A percentile compares a stretch with the other conserved stretches of the same genome.
These are phyloP conservation scores for Alternaria triticimaculans DNA, from an alignment of 2,329 filamentous ascomycete genomes.

Conservation along the genomic window DNA sequence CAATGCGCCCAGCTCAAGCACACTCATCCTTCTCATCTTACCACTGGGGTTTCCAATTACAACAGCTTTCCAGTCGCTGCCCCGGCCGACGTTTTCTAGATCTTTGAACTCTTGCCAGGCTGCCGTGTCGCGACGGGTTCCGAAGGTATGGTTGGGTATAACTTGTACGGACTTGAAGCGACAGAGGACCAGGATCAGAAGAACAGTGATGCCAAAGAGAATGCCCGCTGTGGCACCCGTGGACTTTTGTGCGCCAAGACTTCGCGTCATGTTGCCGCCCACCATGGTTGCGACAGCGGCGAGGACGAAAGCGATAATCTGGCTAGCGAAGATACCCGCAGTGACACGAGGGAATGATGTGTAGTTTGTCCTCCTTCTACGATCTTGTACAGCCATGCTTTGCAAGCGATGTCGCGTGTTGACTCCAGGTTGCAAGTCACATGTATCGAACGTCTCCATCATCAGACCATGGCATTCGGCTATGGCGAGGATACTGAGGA, in stretches of 20 bases:
- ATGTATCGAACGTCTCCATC: conserved; percentile 85
- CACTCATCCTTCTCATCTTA: conserved; percentile 71
- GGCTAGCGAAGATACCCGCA: conserved; percentile 74
- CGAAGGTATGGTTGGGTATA: conserved; percentile 65
- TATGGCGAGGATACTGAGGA: conserved; percentile 74
- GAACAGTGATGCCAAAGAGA: conserved; percentile 67
- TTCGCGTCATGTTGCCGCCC: conserved; percentile 70
- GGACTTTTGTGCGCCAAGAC: conserved; percentile 69
- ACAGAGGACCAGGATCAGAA: conserved; percentile 67
- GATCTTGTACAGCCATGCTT: conserved; percentile 53
- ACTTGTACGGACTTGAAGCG: conserved; percentile 72
- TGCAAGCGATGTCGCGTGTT: conserved; percentile 58
- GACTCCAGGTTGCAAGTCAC: conserved; percentile 76
- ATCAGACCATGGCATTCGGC: conserved; percentile 78
- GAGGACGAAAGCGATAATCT: conserved; percentile 72
- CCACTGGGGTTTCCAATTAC: conserved; percentile 75
- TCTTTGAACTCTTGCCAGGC: conserved; percentile 47
- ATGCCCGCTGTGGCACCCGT: conserved; percentile 74
- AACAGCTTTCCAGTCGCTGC: conserved; percentile 69
- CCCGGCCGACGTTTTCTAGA: conserved; percentile 50
- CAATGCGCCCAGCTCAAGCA: conserved; percentile 72
- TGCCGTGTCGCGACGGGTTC: conserved; percentile 41
- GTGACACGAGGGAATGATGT: conserved; percentile 77
- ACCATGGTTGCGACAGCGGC: conserved; percentile 72
- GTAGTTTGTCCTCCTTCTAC: conserved; percentile 69